phyloP scores from a whole-genome alignment of 495 filamentous ascomycete genomes.

The Neurospora sp. region DNA sequence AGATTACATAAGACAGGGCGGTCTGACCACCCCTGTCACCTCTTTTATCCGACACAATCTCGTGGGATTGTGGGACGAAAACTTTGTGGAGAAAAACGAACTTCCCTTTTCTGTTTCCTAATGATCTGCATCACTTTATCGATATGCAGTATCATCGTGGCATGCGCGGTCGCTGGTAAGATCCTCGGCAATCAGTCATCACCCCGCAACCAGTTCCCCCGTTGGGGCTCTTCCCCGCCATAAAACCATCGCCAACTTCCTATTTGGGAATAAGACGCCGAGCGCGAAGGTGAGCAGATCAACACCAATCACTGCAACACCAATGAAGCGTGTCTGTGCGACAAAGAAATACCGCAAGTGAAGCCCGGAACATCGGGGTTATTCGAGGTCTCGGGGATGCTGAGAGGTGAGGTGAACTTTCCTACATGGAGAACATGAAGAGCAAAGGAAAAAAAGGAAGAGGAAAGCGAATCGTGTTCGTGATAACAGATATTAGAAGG shows the following conservation, averaged over 20 bases:
- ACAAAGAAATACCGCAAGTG: neutral
- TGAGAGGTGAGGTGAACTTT: neutral
- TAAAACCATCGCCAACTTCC: conserved; percentile 1
- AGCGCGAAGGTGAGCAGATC: neutral
- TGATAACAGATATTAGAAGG: neutral
- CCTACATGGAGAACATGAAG: neutral
- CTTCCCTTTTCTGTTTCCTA: neutral
- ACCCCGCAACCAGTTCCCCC: neutral
- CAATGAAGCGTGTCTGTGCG: neutral
- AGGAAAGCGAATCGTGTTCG: neutral
- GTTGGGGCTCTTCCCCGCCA: conserved; percentile 1
- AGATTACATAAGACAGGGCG: no score
- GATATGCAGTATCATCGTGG: neutral
- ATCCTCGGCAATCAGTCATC: conserved; percentile 2
- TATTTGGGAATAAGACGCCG: neutral
- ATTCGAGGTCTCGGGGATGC: neutral
- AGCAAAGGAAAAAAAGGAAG: neutral
- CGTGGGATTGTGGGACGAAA: neutral
- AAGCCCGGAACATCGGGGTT: neutral
- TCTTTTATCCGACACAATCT: neutral
- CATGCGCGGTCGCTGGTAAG: neutral
- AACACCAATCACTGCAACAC: neutral
- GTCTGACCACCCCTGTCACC: no score
- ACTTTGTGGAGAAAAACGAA: neutral
- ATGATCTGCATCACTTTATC: neutral